Evolutionary conservation across 1,284 basidiomycete genomes (phyloP).

Genomic region (Schizophyllum commune): DNA sequence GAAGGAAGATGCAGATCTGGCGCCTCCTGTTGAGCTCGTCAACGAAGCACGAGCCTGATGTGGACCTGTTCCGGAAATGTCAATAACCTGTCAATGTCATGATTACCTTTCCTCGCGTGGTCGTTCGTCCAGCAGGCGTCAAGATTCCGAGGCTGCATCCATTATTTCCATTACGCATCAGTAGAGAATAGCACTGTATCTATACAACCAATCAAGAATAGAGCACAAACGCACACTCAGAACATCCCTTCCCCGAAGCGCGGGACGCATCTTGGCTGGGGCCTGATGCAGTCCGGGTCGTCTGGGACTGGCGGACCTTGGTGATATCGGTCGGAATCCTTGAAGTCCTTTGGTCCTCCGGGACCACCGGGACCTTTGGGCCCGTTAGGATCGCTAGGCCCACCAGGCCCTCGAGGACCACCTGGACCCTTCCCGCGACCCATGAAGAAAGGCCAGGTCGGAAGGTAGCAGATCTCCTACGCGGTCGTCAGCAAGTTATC

Average conservation of each 20-base stretch:
- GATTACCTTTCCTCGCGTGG: too few relatives aligned
- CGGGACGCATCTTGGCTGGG: background rate
- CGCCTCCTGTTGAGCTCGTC: too few relatives aligned
- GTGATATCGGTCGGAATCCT: background rate
- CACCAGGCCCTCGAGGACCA: background rate
- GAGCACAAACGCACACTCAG: background rate
- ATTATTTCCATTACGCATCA: too few relatives aligned
- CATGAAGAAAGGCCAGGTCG: constrained; percentile 6
- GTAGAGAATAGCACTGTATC: too few relatives aligned
- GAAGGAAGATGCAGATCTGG: too few relatives aligned
- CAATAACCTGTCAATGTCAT: too few relatives aligned
- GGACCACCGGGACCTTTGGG: background rate
- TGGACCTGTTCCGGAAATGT: too few relatives aligned
- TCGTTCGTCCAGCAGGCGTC: too few relatives aligned
- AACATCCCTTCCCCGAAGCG: background rate
- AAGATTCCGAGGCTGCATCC: too few relatives aligned
- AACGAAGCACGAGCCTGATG: too few relatives aligned
- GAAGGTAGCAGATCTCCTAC: constrained; percentile 7
- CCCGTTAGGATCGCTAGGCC: background rate
- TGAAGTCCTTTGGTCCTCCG: background rate
- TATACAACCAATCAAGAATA: too few relatives aligned
- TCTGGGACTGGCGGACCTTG: background rate
- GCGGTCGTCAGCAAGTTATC: background rate
- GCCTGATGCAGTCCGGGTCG: background rate
- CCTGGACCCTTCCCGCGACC: background rate